Evolutionary conservation across 495 filamentous ascomycete genomes (phyloP).

Genomic region (Penicillium canariense): DNA sequence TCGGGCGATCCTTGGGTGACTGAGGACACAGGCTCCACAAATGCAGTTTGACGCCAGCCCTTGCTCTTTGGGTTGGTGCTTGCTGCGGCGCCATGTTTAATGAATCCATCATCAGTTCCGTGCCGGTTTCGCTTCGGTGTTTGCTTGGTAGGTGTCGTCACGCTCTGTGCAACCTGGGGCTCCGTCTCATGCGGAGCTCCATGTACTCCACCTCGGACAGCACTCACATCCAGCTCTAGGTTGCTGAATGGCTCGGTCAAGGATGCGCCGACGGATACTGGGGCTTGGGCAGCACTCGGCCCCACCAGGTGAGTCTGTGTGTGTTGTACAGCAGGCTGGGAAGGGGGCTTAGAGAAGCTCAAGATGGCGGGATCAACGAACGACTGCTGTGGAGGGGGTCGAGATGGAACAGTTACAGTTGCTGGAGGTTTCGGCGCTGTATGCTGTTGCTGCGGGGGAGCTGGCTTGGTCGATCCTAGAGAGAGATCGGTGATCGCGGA

Average conservation of each 20-base stretch:
- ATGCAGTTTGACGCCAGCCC: slow-evolving; percentile 83
- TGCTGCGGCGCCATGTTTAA: slow-evolving; percentile 35
- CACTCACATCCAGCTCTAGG: slow-evolving; percentile 34
- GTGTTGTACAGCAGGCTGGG: slow-evolving; percentile 9
- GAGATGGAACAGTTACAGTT: slow-evolving; percentile 2
- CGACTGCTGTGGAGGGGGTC: slow-evolving; percentile 22
- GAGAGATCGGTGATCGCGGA: slow-evolving; percentile 55
- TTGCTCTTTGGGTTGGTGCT: slow-evolving; percentile 52
- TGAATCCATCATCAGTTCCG: slow-evolving; percentile 24
- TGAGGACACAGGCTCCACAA: slow-evolving; percentile 53
- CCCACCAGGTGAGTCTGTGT: slow-evolving; percentile 1
- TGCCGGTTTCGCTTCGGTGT: slow-evolving; percentile 33
- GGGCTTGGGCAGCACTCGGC: slow-evolving; percentile 2
- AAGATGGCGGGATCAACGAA: slow-evolving; percentile 59
- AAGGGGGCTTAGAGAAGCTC: slow-evolving; percentile 40
- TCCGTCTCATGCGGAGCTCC: slow-evolving; percentile 19
- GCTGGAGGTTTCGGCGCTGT: slow-evolving; percentile 13
- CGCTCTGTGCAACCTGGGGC: slow-evolving; percentile 15
- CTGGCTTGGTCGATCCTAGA: slow-evolving; percentile 41
- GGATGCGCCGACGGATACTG: slow-evolving; percentile 28
- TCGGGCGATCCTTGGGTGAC: slow-evolving; percentile 26
- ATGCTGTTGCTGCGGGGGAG: slow-evolving; percentile 26
- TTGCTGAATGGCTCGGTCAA: slow-evolving; percentile 46
- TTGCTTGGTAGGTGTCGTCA: slow-evolving; percentile 19
- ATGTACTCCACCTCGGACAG: slow-evolving; percentile 5